Evolutionary conservation across 1,284 basidiomycete species (phyloP).

Genomic region (Sanguinoderma infundibulare): DNA sequence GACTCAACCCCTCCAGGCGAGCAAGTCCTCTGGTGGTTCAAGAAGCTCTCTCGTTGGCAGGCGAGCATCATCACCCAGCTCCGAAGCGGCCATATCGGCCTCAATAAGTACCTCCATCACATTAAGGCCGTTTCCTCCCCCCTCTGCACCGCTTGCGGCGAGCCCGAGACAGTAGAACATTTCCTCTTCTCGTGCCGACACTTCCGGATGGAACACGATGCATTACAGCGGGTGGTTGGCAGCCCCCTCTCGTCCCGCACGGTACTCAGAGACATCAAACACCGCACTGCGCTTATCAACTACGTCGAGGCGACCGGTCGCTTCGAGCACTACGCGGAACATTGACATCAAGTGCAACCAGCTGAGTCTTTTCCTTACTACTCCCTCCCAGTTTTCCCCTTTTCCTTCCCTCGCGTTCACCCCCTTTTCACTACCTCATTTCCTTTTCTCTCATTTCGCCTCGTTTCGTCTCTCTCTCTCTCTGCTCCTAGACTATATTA

Average conservation of each 20-base stretch:
- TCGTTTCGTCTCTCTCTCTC: no score
- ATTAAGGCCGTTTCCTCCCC: conserved; percentile 10
- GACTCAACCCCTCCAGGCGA: background rate
- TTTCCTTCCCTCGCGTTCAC: no score
- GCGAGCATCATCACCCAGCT: conserved; percentile 6
- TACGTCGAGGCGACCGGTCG: conserved; percentile 6
- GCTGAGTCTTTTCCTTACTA: no score
- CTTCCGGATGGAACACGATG: background rate
- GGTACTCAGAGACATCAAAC: background rate
- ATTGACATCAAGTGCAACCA: no score
- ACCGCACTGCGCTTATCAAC: background rate
- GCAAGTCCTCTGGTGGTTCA: background rate
- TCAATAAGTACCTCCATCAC: conserved; percentile 2
- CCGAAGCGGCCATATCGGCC: conserved; percentile 7
- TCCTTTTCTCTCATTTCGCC: no score
- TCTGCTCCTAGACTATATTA: no score
- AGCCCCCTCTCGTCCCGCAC: background rate
- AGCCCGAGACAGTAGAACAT: conserved; percentile 2
- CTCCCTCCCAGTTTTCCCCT: no score
- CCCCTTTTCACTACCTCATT: no score
- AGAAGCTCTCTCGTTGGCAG: background rate
- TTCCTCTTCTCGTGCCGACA: conserved; percentile 7
- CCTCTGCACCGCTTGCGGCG: background rate
- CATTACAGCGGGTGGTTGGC: background rate
- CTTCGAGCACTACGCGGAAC: no score